phyloP scores from a whole-genome alignment of 345 rosid species.

The Euclidium syriacum region DNA sequence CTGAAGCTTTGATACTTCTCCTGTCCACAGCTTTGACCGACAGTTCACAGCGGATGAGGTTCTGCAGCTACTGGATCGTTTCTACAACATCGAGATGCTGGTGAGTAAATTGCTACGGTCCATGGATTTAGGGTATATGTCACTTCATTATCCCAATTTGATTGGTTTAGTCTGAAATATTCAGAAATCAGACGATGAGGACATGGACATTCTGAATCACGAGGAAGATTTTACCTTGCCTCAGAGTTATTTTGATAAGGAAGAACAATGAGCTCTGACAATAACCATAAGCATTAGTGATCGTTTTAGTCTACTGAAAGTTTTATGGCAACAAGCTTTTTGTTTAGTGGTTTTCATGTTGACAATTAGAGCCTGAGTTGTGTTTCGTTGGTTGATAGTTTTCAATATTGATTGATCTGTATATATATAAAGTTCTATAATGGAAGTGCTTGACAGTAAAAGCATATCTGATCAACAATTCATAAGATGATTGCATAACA shows the following conservation, averaged over 20 bases:
- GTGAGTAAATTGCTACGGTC: slow-evolving; percentile 33
- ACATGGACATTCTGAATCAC: slow-evolving; percentile 64
- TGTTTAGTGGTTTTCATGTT: background rate
- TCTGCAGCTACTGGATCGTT: slow-evolving; percentile 81
- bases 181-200: slow-evolving; percentile 95
- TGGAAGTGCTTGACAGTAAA: background rate
- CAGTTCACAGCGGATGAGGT: slow-evolving; percentile 89
- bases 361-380: background rate
- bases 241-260: slow-evolving; percentile 72
- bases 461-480: slow-evolving; percentile 16
- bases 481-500: slow-evolving; percentile 8
- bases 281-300: background rate
- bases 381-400: background rate
- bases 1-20: slow-evolving; percentile 13
- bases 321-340: background rate
- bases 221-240: slow-evolving; percentile 95
- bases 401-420: background rate
- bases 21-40: slow-evolving; percentile 63
- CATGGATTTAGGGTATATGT: background rate
- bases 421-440: no score
- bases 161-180: no score
- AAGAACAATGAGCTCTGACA: slow-evolving; percentile 48
- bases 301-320: background rate
- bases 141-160: no score
- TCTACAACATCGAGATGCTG: slow-evolving; percentile 94